Evolutionary conservation across 805 yeast genomes (phyloP), one percentile per base, ranked within the genome.

Genomic region (Barnettozyma vustinii): DNA sequence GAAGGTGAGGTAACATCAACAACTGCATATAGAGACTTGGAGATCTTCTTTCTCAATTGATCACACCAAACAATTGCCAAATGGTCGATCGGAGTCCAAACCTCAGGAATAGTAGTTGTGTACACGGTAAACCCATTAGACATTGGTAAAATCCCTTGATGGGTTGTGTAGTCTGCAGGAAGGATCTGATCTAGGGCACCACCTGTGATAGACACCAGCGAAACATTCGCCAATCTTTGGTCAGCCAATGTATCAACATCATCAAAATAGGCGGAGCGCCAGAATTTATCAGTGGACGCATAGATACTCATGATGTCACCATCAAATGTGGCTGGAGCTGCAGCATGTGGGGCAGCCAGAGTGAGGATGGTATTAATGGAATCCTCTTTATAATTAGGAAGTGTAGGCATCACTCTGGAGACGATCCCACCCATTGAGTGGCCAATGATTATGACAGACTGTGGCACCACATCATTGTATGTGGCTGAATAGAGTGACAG

Each of bases 401-500:
- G 67, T 0, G 95, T 81, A 7, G 88, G 74, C 80, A 91, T 80
- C 0, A 88, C 83, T 50, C 98, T 74, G 3, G 96, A 86, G 1
- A 94, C 98, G 16, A 92, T 79, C 3, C 99, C 99, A 39, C 99
- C 99, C 99, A 92, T 92, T 0, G 98, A 92, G 68, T 92, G 99
- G 2, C 89, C 97, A 1, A 92, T 55, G 0, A 92, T 62, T 0
- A 92, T 79, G 1, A 92, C 96, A 0, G 96, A 85, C 25, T 65
- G 63, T 0, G 94, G 94, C 8, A 63, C 59, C 1, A 44, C 45
- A 2, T 8, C n/a, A 63, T 61, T 19, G 63, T 48, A 65, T 9
- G 69, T 42, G 10, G 63, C 5, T 54, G 64, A 8, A 58, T 92
- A 92, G 5, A 92, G 68, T 4, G 80, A 76, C 16, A 94, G 66